phyloP scores from a whole-genome alignment of 768 basidiomycete species.

The Tulasnella sp. region DNA sequence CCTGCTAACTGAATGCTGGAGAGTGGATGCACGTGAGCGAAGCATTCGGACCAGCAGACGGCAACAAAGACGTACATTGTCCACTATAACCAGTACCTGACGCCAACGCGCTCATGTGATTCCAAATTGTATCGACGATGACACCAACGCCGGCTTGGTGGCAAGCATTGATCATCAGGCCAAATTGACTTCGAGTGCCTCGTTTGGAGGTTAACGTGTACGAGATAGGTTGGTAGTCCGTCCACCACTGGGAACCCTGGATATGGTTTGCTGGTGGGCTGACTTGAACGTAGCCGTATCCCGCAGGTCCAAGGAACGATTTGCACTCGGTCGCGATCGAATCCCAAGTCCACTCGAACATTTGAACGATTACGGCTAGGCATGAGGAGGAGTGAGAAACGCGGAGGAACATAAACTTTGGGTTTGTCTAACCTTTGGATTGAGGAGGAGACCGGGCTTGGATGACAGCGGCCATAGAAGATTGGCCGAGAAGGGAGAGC shows the following conservation, averaged over 20 bases:
- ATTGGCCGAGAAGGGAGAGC: too few species aligned
- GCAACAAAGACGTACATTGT: conserved; percentile 11
- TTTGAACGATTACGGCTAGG: conserved; percentile 47
- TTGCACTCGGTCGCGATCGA: conserved; percentile 49
- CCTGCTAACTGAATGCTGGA: conserved; percentile 16
- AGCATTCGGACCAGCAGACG: too few species aligned
- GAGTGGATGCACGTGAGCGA: neutral
- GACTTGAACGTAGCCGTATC: conserved; percentile 55
- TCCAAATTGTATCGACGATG: conserved; percentile 19
- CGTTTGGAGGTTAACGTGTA: conserved; percentile 18
- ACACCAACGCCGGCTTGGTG: conserved; percentile 17
- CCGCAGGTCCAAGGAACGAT: conserved; percentile 53
- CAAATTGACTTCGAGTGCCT: conserved; percentile 17
- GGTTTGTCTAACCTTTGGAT: too few species aligned
- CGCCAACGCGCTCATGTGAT: conserved; percentile 22
- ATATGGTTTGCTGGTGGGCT: conserved; percentile 50
- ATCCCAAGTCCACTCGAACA: conserved; percentile 58
- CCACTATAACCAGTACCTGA: conserved; percentile 20
- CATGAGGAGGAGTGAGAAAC: neutral
- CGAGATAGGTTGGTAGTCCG: conserved; percentile 18
- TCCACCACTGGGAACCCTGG: conserved; percentile 21
- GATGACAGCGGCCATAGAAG: too few species aligned
- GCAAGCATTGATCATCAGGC: conserved; percentile 16
- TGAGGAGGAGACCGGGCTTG: too few species aligned
- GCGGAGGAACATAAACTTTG: too few species aligned